Evolutionary conservation across 176 grass and related monocot species (phyloP), one percentile per base, ranked within the genome.

Genomic region (Oryza longistaminata): DNA sequence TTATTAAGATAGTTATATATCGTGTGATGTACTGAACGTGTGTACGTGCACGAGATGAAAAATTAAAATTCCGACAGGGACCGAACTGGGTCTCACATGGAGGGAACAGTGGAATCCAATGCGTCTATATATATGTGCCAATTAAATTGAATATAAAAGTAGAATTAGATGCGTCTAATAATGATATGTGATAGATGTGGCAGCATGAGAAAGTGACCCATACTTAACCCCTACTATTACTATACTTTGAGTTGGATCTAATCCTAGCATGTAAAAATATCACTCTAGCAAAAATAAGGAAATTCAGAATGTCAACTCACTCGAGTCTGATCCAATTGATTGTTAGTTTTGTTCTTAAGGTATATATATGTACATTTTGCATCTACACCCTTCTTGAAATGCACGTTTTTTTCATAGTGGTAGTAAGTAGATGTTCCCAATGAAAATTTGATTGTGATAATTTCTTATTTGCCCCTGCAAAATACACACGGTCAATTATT

Each of bases 241-340:
- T 14, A 5, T 62, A 24, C 58, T 24, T 62, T 62, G 58, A 50
- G 29, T 84, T 66, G 27, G 71, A 75, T 75, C 71, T 17, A 53
- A 75, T 66, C 73, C 72, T 75, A 25, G 17, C 71, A 35, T 67
- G 16, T 9, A 37, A 42, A 34, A 7, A 17, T 58, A 81, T 31
- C 3, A 44, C 14, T 67, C 5, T 14, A 68, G 68, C 62, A 26
- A 42, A 16, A 58, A 61, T 15, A 46, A 85, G 75, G n/a, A 62
- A 62, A 10, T 22, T n/a, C n/a, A 68, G 78, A 85, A 89, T 85
- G 82, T 76, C 82, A 89, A 89, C 88, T 71, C 71, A 89, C 88
- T 76, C 42, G 3, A 42, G 26, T 2, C 58, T 71, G 75, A 84
- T 88, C 70, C 37, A 64, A 34, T 15, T 44, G 11, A 24, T 7